Base-by-base conservation (phyloP, 768 basidiomycete genomes). In the Butyriboletus loyo region DNA sequence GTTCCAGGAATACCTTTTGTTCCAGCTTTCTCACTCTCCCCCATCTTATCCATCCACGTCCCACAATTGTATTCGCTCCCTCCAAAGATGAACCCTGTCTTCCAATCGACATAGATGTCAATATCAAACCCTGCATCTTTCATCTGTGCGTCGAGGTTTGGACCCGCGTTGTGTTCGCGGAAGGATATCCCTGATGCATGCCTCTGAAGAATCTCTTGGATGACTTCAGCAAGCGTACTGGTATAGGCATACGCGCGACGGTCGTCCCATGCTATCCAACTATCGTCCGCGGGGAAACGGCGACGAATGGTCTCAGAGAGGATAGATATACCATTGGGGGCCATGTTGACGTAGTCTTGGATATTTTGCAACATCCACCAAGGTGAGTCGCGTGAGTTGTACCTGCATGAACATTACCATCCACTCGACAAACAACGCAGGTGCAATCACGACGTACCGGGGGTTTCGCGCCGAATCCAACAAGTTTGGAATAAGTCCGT, bases 291-390 rank as follows among this genome's bases (percentile, higher is more conserved):
- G 1, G 96, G 97, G 77, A 99, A 99, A 25, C 97, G 85, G n/a
- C 97, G 85, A 67, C 85, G 89, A 51, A 98, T 85, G 4, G 75
- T 73, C 62, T 96, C 93, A 1, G 83, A 77, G 28, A 98, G 81
- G 51, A 98, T 79, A 0, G 84, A 74, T 27, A 87, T 63, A 1
- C 97, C 97, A 56, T 92, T 87, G 0, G 97, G 95, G 1, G 89
- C 92, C 68, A 78, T 85, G 41, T 72, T 73, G 21, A 83, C 86
- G 67, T 98, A 98, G 68, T 98, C 94, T 64, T 98, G 97, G 49
- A 99, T 97, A 65, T 89, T 97, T 68, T 99, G 96, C 53, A 98
- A 68, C 90, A 98, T 96, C 92, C 94, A 98, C 96, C 95, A 98
- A 5, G 97, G 96, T 7, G 92, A 93, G 67, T 99, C 97, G 47